Percentiles rank a stretch among this genome's conserved stretches.
Evolutionary conservation across 2,329 filamentous ascomycete genomes (phyloP).

Genomic region (Fusarium nisikadoi): DNA sequence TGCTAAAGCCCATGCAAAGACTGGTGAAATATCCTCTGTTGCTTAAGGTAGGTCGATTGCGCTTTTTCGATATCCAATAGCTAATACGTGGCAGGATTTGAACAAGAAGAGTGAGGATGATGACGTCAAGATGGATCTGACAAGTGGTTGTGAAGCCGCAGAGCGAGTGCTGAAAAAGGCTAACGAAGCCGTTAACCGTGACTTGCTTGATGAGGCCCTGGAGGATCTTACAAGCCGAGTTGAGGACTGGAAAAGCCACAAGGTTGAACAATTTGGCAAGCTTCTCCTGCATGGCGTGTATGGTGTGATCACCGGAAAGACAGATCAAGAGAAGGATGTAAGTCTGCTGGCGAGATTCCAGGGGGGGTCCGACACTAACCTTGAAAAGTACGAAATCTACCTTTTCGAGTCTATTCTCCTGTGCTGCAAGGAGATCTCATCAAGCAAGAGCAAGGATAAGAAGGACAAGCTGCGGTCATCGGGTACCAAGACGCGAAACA

Average conservation of each 20-base stretch:
- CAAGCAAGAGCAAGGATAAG: slow-evolving; percentile 85
- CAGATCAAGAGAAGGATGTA: slow-evolving; percentile 91
- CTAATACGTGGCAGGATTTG: slow-evolving; percentile 72
- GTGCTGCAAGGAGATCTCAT: slow-evolving; percentile 94
- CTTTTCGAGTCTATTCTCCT: slow-evolving; percentile 95
- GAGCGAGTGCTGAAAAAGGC: slow-evolving; percentile 84
- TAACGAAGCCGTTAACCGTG: slow-evolving; percentile 90
- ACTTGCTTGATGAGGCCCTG: slow-evolving; percentile 84
- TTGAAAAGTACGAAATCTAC: slow-evolving; percentile 90
- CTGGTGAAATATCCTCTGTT: slow-evolving; percentile 94
- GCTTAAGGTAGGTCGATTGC: slow-evolving; percentile 70
- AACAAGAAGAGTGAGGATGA: slow-evolving; percentile 85
- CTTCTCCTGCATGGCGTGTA: slow-evolving; percentile 90
- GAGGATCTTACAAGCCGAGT: slow-evolving; percentile 84
- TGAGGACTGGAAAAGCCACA: slow-evolving; percentile 97
- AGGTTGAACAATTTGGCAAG: slow-evolving; percentile 90
- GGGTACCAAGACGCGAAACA: slow-evolving; percentile 67
- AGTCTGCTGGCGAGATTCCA: slow-evolving; percentile 46
- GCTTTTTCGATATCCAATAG: slow-evolving; percentile 1
- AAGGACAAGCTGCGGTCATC: slow-evolving; percentile 70
- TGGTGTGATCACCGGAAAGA: slow-evolving; percentile 88
- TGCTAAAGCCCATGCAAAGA: slow-evolving; percentile 96
- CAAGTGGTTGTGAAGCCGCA: slow-evolving; percentile 81
- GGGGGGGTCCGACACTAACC: slow-evolving; percentile 20
- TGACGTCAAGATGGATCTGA: slow-evolving; percentile 76